Evolutionary conservation across 768 basidiomycete genomes (phyloP), one percentile per base, ranked within the genome.

Genomic region (Phanerodontia chrysosporium): DNA sequence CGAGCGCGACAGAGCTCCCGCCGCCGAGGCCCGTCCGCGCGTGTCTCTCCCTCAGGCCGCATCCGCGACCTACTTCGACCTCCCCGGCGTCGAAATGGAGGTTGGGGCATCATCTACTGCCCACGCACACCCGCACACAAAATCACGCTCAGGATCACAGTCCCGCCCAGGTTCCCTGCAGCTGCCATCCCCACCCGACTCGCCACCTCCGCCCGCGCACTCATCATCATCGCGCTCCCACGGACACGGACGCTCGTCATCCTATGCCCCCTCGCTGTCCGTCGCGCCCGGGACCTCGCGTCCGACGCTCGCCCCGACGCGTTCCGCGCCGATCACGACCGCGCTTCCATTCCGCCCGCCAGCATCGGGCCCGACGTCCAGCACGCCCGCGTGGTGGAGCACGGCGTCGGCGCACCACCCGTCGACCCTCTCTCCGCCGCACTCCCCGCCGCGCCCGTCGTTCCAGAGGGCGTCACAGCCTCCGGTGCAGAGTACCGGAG

Each of bases 121-220:
- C 18, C 51, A 13, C 29, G 29, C 51, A 35, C 51, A 52, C 45
- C 45, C 10, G 6, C 29, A 35, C 18, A 32, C 49, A 9, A 30
- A 52, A 3, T n/a, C 49, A 21, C 32, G 7, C 32, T 35, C 32
- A 14, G 27, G 39, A 18, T 44, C 45, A 13, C 12, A 22, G 24
- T 57, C 62, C 51, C 4, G 61, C 36, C 55, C 66, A 14, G 61
- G 52, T 21, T 64, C 67, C 27, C 58, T 67, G n/a, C 69, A 70
- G 57, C 64, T 68, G 32, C 69, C 69, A 21, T 70, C 69, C 7
- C 69, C 69, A 30, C 69, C 69, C 27, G 64, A 65, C 28, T 70
- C 69, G 5, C 69, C 69, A 0, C 62, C 62, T 1, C 42, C 35
- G 36, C 42, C 49, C 27, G 25, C 51, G 12, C 54, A 35, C 24